Conservation (phyloP, 2,329 filamentous ascomycete species). For the Aspergillus melleus region DNA sequence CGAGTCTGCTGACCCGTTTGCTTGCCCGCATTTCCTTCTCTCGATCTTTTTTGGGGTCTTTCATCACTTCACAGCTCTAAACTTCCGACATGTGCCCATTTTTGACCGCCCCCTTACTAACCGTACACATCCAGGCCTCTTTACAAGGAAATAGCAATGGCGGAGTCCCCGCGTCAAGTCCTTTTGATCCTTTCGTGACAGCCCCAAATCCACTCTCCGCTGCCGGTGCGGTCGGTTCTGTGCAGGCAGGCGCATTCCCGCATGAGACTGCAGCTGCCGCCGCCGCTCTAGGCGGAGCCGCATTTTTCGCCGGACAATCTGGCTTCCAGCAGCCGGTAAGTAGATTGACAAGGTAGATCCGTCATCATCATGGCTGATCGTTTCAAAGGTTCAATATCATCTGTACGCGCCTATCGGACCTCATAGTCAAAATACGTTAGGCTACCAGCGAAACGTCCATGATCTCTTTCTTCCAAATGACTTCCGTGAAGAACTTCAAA, state of each 20-base stretch:
- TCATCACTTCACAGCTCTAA: neutral
- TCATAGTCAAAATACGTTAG: constrained; percentile 75
- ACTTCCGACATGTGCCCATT: neutral
- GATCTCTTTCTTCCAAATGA: constrained; percentile 92
- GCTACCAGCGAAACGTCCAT: constrained; percentile 82
- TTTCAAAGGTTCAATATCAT: constrained; percentile 76
- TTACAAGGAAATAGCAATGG: constrained; percentile 52
- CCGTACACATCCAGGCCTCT: constrained; percentile 25
- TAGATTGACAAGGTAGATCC: neutral
- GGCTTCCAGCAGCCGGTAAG: constrained; percentile 65
- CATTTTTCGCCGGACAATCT: constrained; percentile 64
- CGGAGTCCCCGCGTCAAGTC: constrained; percentile 49
- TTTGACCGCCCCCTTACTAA: constrained; percentile 19
- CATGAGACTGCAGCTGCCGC: constrained; percentile 60
- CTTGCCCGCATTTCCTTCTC: neutral
- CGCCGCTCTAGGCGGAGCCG: constrained; percentile 56
- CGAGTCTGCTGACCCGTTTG: neutral
- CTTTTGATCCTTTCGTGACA: constrained; percentile 67
- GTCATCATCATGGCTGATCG: neutral
- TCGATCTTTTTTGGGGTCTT: neutral
- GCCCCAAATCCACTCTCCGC: constrained; percentile 53
- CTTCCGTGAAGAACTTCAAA: constrained; percentile 82
- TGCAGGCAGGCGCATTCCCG: constrained; percentile 73
- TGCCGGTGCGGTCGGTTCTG: constrained; percentile 44
- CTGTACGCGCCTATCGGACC: constrained; percentile 85